Evolutionary conservation across 2,329 filamentous ascomycete genomes (phyloP).

Genomic region (Tolypocladium ophioglossoides): DNA sequence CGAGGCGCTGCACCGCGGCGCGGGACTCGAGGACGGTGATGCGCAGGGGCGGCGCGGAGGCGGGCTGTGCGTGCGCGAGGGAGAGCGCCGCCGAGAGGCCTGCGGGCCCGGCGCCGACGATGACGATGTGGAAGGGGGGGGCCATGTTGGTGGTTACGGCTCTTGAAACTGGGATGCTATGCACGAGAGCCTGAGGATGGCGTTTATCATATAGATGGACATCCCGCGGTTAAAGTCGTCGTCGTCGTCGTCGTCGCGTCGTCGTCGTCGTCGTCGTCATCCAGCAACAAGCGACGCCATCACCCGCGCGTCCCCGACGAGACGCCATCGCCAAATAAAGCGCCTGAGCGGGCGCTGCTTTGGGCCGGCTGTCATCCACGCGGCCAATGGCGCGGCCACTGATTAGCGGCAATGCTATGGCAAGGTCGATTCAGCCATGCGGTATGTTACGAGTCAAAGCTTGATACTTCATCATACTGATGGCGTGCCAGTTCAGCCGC

Average conservation of each 20-base stretch:
- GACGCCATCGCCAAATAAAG: neutral
- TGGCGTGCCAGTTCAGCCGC: no score
- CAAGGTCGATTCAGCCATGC: no score
- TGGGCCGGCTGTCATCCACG: no score
- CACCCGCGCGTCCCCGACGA: neutral
- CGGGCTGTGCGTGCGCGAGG: slow-evolving; percentile 27
- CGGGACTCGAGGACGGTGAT: slow-evolving; percentile 38
- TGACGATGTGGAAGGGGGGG: slow-evolving; percentile 15
- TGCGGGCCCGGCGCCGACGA: slow-evolving; percentile 40
- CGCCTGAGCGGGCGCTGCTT: no score
- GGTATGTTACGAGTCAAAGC: no score
- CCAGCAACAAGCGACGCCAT: neutral
- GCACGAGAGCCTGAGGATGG: neutral
- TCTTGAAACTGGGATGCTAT: neutral
- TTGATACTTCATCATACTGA: no score
- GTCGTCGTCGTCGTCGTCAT: neutral
- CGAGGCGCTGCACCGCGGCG: slow-evolving; percentile 29
- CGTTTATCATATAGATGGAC: neutral
- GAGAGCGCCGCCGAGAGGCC: slow-evolving; percentile 39
- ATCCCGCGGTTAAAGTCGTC: neutral
- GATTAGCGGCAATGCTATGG: no score
- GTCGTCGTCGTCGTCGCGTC: neutral
- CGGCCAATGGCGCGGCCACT: no score
- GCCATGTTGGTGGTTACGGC: neutral
- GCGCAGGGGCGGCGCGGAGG: slow-evolving; percentile 12